Conservation (phyloP, 2,329 filamentous ascomycete species). For the Immersiporthe knoxdaviesiana region DNA sequence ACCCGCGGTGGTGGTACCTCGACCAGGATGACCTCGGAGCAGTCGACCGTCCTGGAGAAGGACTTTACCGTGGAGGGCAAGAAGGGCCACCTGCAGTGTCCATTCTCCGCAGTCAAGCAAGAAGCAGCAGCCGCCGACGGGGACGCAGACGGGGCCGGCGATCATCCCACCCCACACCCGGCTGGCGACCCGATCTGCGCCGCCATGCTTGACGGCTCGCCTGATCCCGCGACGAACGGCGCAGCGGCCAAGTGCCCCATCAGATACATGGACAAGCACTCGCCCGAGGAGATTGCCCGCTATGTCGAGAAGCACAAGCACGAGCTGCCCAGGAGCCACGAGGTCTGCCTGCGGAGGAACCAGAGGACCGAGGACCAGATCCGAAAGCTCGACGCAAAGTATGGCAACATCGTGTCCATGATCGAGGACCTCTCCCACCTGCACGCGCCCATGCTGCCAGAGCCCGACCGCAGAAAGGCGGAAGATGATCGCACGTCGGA, state of each 20-base stretch:
- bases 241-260: slow-evolving; percentile 79
- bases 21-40: slow-evolving; percentile 54
- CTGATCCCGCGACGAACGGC: slow-evolving; percentile 53
- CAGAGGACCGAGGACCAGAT: slow-evolving; percentile 86
- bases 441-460: slow-evolving; percentile 83
- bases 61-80: slow-evolving; percentile 89
- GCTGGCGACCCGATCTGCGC: slow-evolving; percentile 65
- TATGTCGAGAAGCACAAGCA: slow-evolving; percentile 97
- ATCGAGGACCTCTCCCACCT: slow-evolving; percentile 86
- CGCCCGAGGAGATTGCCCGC: slow-evolving; percentile 87
- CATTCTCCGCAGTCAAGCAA: slow-evolving; percentile 63
- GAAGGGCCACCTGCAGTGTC: slow-evolving; percentile 78
- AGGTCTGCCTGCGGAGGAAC: slow-evolving; percentile 87
- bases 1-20: slow-evolving; percentile 52
- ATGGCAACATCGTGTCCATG: slow-evolving; percentile 91
- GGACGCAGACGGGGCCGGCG: slow-evolving; percentile 31
- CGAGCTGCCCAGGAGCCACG: slow-evolving; percentile 89
- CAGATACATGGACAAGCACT: slow-evolving; percentile 88
- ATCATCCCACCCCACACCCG: slow-evolving; percentile 48
- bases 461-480: slow-evolving; percentile 51
- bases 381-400: slow-evolving; percentile 89
- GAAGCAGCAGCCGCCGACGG: slow-evolving; percentile 31
- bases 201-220: slow-evolving; percentile 63
- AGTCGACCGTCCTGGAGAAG: slow-evolving; percentile 74
- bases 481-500: slow-evolving; percentile 57